Evolutionary conservation across 805 yeast genomes (phyloP), one percentile per base, ranked within the genome.

Genomic region (Spathaspora passalidarum): DNA sequence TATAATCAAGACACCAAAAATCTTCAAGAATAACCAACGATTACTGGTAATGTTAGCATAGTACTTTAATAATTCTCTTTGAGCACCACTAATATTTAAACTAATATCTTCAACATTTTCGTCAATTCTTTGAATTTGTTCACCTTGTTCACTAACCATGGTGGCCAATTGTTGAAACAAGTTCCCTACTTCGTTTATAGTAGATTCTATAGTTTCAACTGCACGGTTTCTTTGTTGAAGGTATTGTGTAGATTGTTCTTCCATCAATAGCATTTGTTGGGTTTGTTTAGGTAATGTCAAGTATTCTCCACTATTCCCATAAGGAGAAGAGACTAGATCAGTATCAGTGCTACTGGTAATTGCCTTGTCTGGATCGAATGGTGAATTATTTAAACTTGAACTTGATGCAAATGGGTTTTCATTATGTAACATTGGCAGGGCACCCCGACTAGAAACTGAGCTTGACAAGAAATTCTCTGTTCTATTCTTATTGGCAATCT

Each of bases 91-190:
- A 13, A 94, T 91, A 62, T 91, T 94, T 61, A 92, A 63, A 56
- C 88, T 82, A 44, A 92, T 89, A 59, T 94, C 98, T 55, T 91
- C 97, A 5, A 96, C 96, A 60, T 94, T 91, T 46, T 83, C 88
- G 66, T 94, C 99, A 52, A 94, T 94, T 60, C 98, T 75, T 65
- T 92, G 98, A 47, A 94, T 92, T 13, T 86, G 87, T 57, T 94
- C 99, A 35, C 98, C 92, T 67, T 94, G 99, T 64, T 94, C 98
- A 50, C 88, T 90, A 6, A 94, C 97, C 98, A 94, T 92, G 1
- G 96, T 86, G 4, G 98, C 96, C 56, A 94, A 75, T 66, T 94
- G 99, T 57, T 88, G 92, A 69, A 94, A 94, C 49, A 94, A 75
- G 42, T 87, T 86, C 37, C 99, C 99, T 41, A 94, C 96, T 65